Percentiles rank a stretch among this genome's conserved stretches.
Conservation (phyloP, 2,329 filamentous ascomycete genomes). For the Colletotrichum tanaceti region DNA sequence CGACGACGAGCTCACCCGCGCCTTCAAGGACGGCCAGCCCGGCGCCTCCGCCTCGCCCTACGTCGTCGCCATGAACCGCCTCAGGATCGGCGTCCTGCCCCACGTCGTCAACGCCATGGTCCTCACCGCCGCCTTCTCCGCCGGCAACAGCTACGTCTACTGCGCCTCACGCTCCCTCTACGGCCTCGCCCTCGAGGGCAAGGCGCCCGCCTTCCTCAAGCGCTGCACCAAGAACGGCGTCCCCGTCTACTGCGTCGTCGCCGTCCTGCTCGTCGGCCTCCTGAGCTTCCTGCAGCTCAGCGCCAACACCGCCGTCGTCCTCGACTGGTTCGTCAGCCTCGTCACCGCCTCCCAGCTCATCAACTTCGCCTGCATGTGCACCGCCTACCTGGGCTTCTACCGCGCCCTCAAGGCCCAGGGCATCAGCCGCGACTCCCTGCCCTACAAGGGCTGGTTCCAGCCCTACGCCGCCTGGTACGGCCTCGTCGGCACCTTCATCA, state of each 20-base stretch:
- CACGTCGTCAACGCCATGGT: constrained; percentile 81
- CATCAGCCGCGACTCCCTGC: constrained; percentile 73
- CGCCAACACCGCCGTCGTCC: constrained; percentile 71
- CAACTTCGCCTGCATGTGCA: constrained; percentile 76
- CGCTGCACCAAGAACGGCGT: constrained; percentile 74
- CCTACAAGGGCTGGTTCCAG: constrained; percentile 76
- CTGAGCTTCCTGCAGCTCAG: constrained; percentile 81
- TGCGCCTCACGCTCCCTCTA: constrained; percentile 76
- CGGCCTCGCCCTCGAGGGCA: constrained; percentile 75
- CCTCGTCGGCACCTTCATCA: constrained; percentile 71
- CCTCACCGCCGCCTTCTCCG: constrained; percentile 73
- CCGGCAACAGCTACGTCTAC: constrained; percentile 74
- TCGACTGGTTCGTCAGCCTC: constrained; percentile 77
- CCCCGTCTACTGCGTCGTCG: constrained; percentile 77
- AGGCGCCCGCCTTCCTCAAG: constrained; percentile 70
- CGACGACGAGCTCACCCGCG: constrained; percentile 69
- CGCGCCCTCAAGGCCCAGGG: constrained; percentile 77
- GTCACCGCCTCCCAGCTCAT: constrained; percentile 80
- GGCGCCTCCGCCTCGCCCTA: constrained; percentile 77
- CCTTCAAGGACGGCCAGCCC: constrained; percentile 68
- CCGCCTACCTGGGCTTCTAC: constrained; percentile 78
- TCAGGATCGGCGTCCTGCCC: constrained; percentile 72
- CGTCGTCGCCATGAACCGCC: constrained; percentile 75
- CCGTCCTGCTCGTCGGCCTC: constrained; percentile 75
- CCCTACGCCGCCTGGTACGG: constrained; percentile 79